Evolutionary conservation across 1,139 yeast genomes (phyloP).

Genomic region (Ogataea hybrid): DNA sequence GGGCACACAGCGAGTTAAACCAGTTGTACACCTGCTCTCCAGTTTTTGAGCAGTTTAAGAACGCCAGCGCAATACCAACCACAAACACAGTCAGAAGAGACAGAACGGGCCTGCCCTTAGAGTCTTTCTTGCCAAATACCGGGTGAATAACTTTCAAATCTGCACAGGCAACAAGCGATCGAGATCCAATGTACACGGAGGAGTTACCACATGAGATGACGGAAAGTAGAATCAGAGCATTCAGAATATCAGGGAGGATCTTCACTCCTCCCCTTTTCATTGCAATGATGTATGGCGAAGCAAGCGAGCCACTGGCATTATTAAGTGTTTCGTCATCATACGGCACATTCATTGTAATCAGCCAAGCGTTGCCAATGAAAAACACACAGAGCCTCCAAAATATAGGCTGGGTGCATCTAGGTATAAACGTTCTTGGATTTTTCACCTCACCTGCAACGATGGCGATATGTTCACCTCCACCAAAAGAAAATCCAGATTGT

Average conservation of each 20-base stretch:
- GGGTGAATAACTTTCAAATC: conserved; percentile 49
- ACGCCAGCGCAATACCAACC: conserved; percentile 46
- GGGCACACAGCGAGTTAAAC: conserved; percentile 55
- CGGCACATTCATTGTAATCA: conserved; percentile 44
- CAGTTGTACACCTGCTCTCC: conserved; percentile 51
- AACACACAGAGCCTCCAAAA: conserved; percentile 50
- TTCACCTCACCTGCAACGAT: conserved; percentile 58
- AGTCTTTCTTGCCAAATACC: conserved; percentile 48
- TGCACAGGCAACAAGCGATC: conserved; percentile 55
- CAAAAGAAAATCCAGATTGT: no score
- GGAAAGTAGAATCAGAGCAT: conserved; percentile 52
- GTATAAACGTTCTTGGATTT: conserved; percentile 50
- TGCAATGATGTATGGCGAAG: conserved; percentile 24
- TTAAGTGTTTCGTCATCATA: conserved; percentile 19
- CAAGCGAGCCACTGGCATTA: conserved; percentile 17
- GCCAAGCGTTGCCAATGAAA: conserved; percentile 46
- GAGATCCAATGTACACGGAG: conserved; percentile 55
- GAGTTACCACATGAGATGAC: conserved; percentile 58
- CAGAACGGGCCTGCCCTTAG: conserved; percentile 50
- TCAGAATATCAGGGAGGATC: conserved; percentile 32
- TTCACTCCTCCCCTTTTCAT: conserved; percentile 25
- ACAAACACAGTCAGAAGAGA: no score
- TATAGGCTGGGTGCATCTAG: conserved; percentile 50
- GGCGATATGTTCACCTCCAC: conserved; percentile 54
- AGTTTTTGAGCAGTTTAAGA: conserved; percentile 42